phyloP scores from a whole-genome alignment of 352 stramenopile genomes.

The Blastocystis hominis region DNA sequence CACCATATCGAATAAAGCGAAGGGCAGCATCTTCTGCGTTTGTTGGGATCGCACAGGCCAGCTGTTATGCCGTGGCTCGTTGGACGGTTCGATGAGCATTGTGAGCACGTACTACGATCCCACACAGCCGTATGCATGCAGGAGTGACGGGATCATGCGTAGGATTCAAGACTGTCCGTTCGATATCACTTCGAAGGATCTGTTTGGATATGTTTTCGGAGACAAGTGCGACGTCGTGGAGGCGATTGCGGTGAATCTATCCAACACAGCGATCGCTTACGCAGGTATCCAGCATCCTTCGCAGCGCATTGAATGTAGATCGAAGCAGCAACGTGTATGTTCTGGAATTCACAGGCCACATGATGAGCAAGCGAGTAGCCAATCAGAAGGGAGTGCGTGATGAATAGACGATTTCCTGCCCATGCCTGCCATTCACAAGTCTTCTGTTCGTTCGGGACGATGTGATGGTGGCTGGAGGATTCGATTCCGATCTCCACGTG shows the following conservation, averaged over 20 bases:
- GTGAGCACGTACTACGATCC: slow-evolving; percentile 45
- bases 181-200: slow-evolving; percentile 21
- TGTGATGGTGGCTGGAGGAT: background rate
- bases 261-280: slow-evolving; percentile 8
- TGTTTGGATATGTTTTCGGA: slow-evolving; percentile 40
- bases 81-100: slow-evolving; percentile 42
- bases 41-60: slow-evolving; percentile 45
- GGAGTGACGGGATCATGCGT: background rate
- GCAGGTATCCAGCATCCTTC: background rate
- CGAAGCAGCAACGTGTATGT: slow-evolving; percentile 11
- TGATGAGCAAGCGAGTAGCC: slow-evolving; percentile 1
- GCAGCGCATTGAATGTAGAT: background rate
- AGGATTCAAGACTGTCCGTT: slow-evolving; percentile 42
- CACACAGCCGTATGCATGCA: background rate
- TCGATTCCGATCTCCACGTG: slow-evolving; percentile 15
- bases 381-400: no score
- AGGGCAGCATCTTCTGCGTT: slow-evolving; percentile 47
- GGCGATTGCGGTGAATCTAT: background rate
- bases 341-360: slow-evolving; percentile 14
- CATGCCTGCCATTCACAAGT: slow-evolving; percentile 16
- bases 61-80: background rate
- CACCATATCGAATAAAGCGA: background rate
- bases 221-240: slow-evolving; percentile 35
- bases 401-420: slow-evolving; percentile 16
- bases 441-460: background rate